Evolutionary conservation across 1,284 basidiomycete species (phyloP).

Genomic region (Ganoderma meredithae): DNA sequence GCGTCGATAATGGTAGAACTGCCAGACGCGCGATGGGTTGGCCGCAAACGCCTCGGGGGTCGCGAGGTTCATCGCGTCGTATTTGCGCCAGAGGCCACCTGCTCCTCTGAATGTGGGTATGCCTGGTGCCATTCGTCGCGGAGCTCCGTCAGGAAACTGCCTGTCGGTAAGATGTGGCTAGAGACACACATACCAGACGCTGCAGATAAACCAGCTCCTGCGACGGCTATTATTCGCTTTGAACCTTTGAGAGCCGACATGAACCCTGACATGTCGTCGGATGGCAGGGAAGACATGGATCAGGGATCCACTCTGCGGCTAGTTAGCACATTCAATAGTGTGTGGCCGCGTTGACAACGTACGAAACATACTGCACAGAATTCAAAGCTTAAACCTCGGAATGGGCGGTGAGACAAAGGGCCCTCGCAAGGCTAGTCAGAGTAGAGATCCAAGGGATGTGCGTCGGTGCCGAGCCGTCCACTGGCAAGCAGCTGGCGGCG

Average conservation of each 20-base stretch:
- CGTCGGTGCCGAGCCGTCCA: background rate
- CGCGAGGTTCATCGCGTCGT: conserved; percentile 63
- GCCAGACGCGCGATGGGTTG: conserved; percentile 66
- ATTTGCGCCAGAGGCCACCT: conserved; percentile 67
- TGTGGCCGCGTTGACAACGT: background rate
- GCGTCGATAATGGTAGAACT: conserved; percentile 69
- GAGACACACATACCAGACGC: conserved; percentile 52
- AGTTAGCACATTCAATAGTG: background rate
- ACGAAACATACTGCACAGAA: background rate
- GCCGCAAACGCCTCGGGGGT: conserved; percentile 62
- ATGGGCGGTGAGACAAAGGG: background rate
- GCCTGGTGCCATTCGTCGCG: conserved; percentile 42
- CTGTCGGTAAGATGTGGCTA: too few relatives aligned
- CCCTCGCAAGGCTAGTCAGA: background rate
- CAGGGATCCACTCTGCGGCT: background rate
- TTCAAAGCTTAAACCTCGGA: background rate
- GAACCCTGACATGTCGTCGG: conserved; percentile 43
- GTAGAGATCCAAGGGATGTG: background rate
- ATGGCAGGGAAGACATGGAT: conserved; percentile 1
- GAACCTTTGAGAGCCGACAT: conserved; percentile 41
- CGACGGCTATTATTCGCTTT: conserved; percentile 59
- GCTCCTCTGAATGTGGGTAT: conserved; percentile 69
- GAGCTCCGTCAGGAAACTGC: background rate
- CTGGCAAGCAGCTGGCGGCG: background rate
- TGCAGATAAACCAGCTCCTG: conserved; percentile 67